Conservation (phyloP, 768 basidiomycete species). For the Russula vinacea region DNA sequence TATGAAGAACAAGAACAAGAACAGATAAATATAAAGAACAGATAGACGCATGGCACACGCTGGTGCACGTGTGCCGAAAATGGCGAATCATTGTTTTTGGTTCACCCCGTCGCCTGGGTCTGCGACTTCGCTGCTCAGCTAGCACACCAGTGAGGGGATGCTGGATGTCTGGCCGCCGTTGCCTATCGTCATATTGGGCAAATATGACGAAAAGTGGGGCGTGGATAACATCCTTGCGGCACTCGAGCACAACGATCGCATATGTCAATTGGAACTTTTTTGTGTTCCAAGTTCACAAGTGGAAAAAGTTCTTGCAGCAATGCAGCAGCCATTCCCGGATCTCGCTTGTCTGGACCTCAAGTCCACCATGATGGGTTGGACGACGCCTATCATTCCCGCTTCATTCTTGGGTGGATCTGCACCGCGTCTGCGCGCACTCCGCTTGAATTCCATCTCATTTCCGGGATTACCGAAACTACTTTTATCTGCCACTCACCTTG, state of each 20-base stretch:
- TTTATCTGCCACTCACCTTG: background rate
- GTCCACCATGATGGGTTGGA: too few relatives aligned
- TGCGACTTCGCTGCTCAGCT: too few relatives aligned
- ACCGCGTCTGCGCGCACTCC: background rate
- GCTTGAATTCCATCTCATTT: background rate
- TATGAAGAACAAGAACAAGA: too few relatives aligned
- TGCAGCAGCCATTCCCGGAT: background rate
- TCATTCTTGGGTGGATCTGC: constrained; percentile 2
- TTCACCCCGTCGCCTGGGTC: too few relatives aligned
- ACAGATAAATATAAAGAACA: too few relatives aligned
- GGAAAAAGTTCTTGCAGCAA: background rate
- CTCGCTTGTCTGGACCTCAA: too few relatives aligned
- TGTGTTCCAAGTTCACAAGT: background rate
- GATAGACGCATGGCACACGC: too few relatives aligned
- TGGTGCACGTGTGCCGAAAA: background rate
- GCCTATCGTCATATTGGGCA: background rate
- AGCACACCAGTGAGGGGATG: too few relatives aligned
- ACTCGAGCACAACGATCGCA: background rate
- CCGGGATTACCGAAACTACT: background rate
- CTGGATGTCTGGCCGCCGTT: background rate
- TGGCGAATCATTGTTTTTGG: background rate
- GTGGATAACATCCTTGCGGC: background rate
- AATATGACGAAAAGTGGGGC: background rate
- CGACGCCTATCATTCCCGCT: too few relatives aligned
- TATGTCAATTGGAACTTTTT: background rate